Conservation (phyloP, 495 filamentous ascomycete genomes). For the Talaromyces thailandensis region DNA sequence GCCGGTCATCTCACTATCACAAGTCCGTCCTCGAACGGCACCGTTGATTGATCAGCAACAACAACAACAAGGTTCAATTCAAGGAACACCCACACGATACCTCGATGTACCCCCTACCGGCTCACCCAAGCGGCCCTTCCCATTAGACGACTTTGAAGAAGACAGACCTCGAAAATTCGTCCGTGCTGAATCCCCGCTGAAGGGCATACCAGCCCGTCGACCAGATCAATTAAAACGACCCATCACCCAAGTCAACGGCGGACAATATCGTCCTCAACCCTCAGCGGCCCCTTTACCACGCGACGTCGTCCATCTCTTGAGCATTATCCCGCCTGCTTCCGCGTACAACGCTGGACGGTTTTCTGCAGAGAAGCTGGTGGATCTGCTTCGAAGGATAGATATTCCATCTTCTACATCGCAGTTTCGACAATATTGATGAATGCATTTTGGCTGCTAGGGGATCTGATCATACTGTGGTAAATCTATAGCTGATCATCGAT, state of each 20-base stretch:
- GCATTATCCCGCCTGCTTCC: conserved; percentile 70
- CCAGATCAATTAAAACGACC: conserved; percentile 67
- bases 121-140: conserved; percentile 70
- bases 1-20: conserved; percentile 74
- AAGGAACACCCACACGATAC: conserved; percentile 46
- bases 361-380: conserved; percentile 61
- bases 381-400: conserved; percentile 56
- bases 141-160: conserved; percentile 63
- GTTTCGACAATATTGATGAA: conserved; percentile 23
- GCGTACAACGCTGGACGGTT: conserved; percentile 60
- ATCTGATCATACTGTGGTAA: conserved; percentile 26
- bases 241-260: conserved; percentile 20
- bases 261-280: conserved; percentile 32
- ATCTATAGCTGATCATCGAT: background rate
- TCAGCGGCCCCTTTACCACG: conserved; percentile 55
- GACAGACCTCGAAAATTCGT: conserved; percentile 66
- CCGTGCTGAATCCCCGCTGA: conserved; percentile 79
- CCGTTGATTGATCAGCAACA: conserved; percentile 38
- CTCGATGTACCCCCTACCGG: conserved; percentile 40
- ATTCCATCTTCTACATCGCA: conserved; percentile 50
- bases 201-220: conserved; percentile 71
- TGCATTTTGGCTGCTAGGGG: conserved; percentile 20
- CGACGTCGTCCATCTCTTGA: conserved; percentile 71
- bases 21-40: conserved; percentile 56
- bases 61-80: conserved; percentile 31